Evolutionary conservation across 805 yeast genomes (phyloP).

Genomic region (Metschnikowia colocasiae): DNA sequence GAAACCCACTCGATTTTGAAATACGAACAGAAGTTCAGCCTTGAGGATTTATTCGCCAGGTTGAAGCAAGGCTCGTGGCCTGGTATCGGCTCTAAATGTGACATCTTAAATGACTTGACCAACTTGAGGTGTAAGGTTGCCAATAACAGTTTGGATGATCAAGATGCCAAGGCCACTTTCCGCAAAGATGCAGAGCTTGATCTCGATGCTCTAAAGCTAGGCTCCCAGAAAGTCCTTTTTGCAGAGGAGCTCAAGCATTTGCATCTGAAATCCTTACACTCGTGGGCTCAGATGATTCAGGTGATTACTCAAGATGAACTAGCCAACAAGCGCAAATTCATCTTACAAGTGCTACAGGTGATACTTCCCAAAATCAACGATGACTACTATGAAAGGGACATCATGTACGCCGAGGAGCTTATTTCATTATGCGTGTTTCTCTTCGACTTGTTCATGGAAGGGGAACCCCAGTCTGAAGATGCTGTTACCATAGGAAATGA

Average conservation of each 20-base stretch:
- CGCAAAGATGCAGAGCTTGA: constrained; percentile 27
- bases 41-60: constrained; percentile 26
- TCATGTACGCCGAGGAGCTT: constrained; percentile 67
- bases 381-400: constrained; percentile 65
- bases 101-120: constrained; percentile 24
- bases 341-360: constrained; percentile 71
- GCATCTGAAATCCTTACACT: constrained; percentile 62
- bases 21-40: constrained; percentile 26
- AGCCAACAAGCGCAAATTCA: constrained; percentile 45
- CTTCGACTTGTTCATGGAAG: constrained; percentile 57
- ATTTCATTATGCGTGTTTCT: constrained; percentile 72
- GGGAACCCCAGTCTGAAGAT: constrained; percentile 11
- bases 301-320: constrained; percentile 61
- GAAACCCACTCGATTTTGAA: constrained; percentile 37
- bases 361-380: constrained; percentile 67
- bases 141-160: constrained; percentile 10
- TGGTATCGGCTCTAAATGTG: constrained; percentile 4
- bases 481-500: constrained; percentile 17
- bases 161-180: constrained; percentile 23
- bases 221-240: constrained; percentile 45
- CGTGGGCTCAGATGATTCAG: constrained; percentile 82
- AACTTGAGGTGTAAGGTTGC: constrained; percentile 23
- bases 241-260: constrained; percentile 44
- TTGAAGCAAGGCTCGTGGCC: constrained; percentile 8
- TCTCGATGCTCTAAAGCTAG: constrained; percentile 28